phyloP scores from a whole-genome alignment of 2,329 filamentous ascomycete species.

The Fusarium sp. region DNA sequence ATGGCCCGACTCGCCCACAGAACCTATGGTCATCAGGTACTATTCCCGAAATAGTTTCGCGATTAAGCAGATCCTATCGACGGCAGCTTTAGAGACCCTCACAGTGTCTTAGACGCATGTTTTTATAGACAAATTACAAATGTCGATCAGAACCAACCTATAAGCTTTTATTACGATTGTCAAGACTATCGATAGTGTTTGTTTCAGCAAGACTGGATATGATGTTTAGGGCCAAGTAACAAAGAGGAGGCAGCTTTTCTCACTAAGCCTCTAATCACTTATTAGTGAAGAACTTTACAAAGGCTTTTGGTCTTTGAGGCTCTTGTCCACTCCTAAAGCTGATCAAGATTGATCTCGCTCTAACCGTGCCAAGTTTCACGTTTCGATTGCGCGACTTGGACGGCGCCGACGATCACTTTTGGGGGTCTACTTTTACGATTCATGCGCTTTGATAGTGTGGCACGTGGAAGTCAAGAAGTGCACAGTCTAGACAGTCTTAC shows the following conservation, averaged over 20 bases:
- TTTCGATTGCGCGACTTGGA: background rate
- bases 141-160: slow-evolving; percentile 22
- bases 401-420: background rate
- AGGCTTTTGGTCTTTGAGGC: no score
- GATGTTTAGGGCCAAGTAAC: background rate
- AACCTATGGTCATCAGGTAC: slow-evolving; percentile 1
- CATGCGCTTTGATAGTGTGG: slow-evolving; percentile 3
- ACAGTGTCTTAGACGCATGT: slow-evolving; percentile 31
- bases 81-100: slow-evolving; percentile 20
- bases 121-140: slow-evolving; percentile 19
- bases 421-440: background rate
- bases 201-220: slow-evolving; percentile 22
- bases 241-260: background rate
- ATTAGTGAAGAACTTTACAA: background rate
- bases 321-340: background rate
- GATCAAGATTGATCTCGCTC: slow-evolving; percentile 22
- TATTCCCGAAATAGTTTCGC: slow-evolving; percentile 16
- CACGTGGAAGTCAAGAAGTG: background rate
- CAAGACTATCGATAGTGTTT: slow-evolving; percentile 19
- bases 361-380: background rate
- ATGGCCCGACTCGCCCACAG: background rate
- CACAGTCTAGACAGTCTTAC: background rate
- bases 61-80: slow-evolving; percentile 16
- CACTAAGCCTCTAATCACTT: background rate
- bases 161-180: slow-evolving; percentile 27